Conservation (phyloP, 2,329 filamentous ascomycete species). For the Nigrospora sphaerica region DNA sequence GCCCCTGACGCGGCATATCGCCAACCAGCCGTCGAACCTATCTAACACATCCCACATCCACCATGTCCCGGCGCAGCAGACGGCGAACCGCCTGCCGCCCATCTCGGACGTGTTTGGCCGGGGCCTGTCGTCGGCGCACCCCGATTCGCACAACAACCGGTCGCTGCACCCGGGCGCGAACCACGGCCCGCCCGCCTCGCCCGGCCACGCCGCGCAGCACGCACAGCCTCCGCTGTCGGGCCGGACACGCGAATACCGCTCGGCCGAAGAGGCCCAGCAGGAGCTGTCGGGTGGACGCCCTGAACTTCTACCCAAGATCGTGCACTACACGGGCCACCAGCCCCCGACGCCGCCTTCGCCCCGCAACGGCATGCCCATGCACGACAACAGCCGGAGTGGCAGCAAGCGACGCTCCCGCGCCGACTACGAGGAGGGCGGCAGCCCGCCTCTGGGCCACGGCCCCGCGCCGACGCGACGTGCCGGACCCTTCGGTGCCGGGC, state of each 20-base stretch:
- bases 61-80: conserved; percentile 81
- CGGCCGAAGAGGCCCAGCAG: conserved; percentile 90
- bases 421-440: conserved; percentile 90
- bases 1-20: conserved; percentile 68
- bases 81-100: conserved; percentile 83
- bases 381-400: conserved; percentile 49
- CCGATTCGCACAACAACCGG: conserved; percentile 34
- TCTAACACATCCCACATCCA: conserved; percentile 85
- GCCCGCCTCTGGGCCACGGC: conserved; percentile 70
- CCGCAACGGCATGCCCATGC: conserved; percentile 40
- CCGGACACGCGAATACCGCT: conserved; percentile 81
- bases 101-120: conserved; percentile 94
- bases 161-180: conserved; percentile 41
- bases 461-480: conserved; percentile 48
- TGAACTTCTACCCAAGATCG: conserved; percentile 84
- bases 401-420: conserved; percentile 71
- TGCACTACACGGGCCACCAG: conserved; percentile 92
- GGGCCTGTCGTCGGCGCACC: conserved; percentile 52
- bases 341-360: conserved; percentile 87
- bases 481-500: conserved; percentile 72
- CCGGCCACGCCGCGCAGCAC: conserved; percentile 55
- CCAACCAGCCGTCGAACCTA: conserved; percentile 75
- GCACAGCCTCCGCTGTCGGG: conserved; percentile 51
- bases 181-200: conserved; percentile 44
- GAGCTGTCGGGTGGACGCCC: conserved; percentile 86